A percentile compares a stretch with the other conserved stretches of the same genome.
These are phyloP conservation scores for Collybiopsis confluens DNA, from an alignment of 768 basidiomycete species.

Conservation along the genomic window DNA sequence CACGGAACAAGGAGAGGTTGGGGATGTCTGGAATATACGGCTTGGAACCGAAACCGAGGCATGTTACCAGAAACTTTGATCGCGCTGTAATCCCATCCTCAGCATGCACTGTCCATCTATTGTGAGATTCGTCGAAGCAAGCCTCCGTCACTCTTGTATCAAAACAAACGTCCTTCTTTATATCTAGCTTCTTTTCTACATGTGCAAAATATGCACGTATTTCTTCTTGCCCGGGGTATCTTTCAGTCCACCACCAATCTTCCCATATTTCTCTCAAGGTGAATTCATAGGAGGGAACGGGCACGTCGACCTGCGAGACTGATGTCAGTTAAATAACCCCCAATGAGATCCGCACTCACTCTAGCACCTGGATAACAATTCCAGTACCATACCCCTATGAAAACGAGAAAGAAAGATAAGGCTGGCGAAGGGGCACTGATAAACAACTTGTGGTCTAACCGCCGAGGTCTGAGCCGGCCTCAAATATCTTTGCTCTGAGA, in stretches of 20 bases:
- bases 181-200: constrained; percentile 11
- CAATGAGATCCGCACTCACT: too few species aligned
- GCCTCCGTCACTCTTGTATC: constrained; percentile 12
- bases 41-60: constrained; percentile 12
- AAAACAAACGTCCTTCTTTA: constrained; percentile 11
- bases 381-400: constrained; percentile 14
- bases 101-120: constrained; percentile 12
- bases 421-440: too few species aligned
- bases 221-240: constrained; percentile 10
- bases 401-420: too few species aligned
- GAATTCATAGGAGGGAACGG: constrained; percentile 10
- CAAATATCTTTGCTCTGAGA: constrained; percentile 10
- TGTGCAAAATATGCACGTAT: constrained; percentile 11
- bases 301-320: constrained; percentile 12
- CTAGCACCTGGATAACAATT: constrained; percentile 8
- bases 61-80: constrained; percentile 12
- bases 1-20: neutral
- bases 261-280: constrained; percentile 11
- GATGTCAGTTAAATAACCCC: neutral
- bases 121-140: constrained; percentile 3
- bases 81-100: constrained; percentile 4
- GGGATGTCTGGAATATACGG: neutral
- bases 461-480: constrained; percentile 12
- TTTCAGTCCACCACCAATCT: constrained; percentile 3
- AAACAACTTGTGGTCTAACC: too few species aligned